phyloP scores from a whole-genome alignment of 2,329 filamentous ascomycete species.

The Microdochium paspali region DNA sequence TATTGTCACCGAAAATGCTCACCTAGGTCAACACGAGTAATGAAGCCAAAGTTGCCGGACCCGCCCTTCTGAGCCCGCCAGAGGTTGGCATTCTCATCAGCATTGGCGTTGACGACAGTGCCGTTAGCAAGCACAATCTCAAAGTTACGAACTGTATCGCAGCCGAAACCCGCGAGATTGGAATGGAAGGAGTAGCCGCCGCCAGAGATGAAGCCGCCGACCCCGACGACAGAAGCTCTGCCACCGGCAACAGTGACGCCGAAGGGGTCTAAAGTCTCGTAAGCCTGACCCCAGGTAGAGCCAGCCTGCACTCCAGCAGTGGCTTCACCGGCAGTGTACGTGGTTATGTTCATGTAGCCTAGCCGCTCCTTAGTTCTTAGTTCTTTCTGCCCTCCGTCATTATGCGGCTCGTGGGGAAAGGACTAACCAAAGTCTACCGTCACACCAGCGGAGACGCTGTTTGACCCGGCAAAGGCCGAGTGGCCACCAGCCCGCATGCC shows the following conservation, averaged over 20 bases:
- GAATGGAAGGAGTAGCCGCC: constrained; percentile 14
- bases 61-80: constrained; percentile 6
- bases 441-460: constrained; percentile 6
- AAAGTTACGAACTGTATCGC: constrained; percentile 5
- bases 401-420: neutral
- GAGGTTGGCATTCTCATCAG: constrained; percentile 26
- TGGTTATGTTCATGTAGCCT: constrained; percentile 17
- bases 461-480: constrained; percentile 4
- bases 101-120: constrained; percentile 20
- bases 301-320: constrained; percentile 19
- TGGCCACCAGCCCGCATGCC: constrained; percentile 6
- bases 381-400: too few relatives aligned
- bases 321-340: constrained; percentile 13
- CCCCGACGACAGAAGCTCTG: constrained; percentile 13
- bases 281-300: constrained; percentile 12
- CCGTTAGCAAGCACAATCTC: constrained; percentile 26
- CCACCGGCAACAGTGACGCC: constrained; percentile 13
- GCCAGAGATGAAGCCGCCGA: constrained; percentile 14
- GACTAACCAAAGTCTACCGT: constrained; percentile 6
- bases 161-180: constrained; percentile 28
- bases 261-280: constrained; percentile 8
- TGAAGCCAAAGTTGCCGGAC: constrained; percentile 3
- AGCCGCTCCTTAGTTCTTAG: too few relatives aligned
- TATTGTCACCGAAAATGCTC: neutral
- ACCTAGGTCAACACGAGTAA: constrained; percentile 1